Evolutionary conservation across 768 basidiomycete species (phyloP).

Genomic region (Rhodotorula diobovata): DNA sequence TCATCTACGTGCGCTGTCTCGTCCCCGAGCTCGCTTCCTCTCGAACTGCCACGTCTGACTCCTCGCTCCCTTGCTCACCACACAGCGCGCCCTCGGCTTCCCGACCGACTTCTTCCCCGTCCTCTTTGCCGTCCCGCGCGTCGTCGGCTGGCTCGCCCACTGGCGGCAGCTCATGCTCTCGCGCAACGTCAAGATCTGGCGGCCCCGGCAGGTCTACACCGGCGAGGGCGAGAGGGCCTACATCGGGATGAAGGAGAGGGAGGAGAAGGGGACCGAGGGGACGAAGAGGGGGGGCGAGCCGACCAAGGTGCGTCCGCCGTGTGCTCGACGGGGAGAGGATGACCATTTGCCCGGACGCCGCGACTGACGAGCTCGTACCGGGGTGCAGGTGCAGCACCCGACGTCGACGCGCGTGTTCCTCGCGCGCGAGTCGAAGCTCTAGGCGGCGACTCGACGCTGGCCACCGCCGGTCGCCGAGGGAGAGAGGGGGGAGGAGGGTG

Average conservation of each 20-base stretch:
- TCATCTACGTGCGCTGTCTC: conserved; percentile 64
- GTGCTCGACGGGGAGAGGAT: no score
- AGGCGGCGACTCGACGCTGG: neutral
- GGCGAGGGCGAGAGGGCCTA: conserved; percentile 71
- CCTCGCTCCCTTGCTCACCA: no score
- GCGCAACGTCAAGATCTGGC: conserved; percentile 81
- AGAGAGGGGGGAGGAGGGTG: neutral
- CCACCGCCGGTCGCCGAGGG: neutral
- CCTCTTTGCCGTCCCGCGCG: conserved; percentile 82
- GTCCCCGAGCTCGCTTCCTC: neutral
- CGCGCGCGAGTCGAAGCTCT: conserved; percentile 4
- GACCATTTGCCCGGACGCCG: no score
- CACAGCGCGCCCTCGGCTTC: conserved; percentile 51
- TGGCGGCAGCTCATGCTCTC: conserved; percentile 89
- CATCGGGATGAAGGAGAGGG: conserved; percentile 61
- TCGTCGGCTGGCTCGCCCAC: conserved; percentile 88
- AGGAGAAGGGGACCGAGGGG: conserved; percentile 43
- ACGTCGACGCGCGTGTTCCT: neutral
- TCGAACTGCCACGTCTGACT: neutral
- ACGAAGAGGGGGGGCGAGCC: conserved; percentile 9
- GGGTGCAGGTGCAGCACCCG: neutral
- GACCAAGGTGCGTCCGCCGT: conserved; percentile 21
- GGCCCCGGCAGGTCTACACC: conserved; percentile 63
- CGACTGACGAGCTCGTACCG: neutral
- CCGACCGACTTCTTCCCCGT: conserved; percentile 93